These are phyloP conservation scores for Rhododendron kiyosumense DNA, from an alignment of 148 eudicot genomes.

Conservation along the genomic window DNA sequence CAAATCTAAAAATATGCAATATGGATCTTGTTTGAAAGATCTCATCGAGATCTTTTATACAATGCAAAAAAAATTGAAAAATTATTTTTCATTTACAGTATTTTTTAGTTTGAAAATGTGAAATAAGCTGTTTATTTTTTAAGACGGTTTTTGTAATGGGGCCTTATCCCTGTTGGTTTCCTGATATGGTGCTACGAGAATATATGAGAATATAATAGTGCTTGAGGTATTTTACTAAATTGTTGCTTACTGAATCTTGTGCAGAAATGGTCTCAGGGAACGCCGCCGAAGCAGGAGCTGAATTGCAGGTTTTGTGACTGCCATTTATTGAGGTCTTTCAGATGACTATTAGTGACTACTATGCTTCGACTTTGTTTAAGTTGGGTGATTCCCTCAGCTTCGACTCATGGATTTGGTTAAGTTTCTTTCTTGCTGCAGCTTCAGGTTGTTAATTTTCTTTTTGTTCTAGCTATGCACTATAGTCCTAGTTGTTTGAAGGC, in stretches of 20 bases:
- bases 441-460: slow-evolving; percentile 31
- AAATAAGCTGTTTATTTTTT: no score
- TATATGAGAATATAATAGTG: background rate
- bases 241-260: slow-evolving; percentile 1
- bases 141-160: no score
- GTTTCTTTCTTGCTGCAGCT: slow-evolving; percentile 48
- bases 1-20: no score
- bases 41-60: no score
- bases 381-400: slow-evolving; percentile 46
- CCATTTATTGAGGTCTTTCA: slow-evolving; percentile 16
- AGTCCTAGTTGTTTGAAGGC: slow-evolving; percentile 21
- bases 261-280: slow-evolving; percentile 78
- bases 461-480: slow-evolving; percentile 22
- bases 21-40: no score
- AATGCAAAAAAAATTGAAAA: no score
- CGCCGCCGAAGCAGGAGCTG: slow-evolving; percentile 94
- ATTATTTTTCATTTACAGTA: no score
- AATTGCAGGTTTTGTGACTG: slow-evolving; percentile 16
- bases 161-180: background rate
- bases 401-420: slow-evolving; percentile 69
- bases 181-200: background rate
- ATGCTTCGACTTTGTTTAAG: slow-evolving; percentile 59
- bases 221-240: background rate
- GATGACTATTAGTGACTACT: slow-evolving; percentile 40
- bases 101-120: no score